A percentile compares a stretch with the other conserved stretches of the same genome.
Evolutionary conservation across 116 monocot genomes (phyloP).

Genomic region (Trichopus zeylanicus): DNA sequence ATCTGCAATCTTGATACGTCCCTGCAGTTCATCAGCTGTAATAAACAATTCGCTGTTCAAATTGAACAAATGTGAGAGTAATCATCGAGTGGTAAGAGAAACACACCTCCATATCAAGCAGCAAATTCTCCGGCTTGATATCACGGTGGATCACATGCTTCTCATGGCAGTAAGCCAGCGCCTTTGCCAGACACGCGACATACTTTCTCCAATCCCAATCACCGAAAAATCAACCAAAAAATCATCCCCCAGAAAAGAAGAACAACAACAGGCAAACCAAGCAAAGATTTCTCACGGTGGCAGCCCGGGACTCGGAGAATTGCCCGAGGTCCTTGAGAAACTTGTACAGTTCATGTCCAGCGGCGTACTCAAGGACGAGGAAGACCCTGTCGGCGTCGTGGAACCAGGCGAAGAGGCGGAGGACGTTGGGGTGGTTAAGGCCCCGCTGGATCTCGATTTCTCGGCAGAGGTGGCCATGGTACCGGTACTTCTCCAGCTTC

Average conservation of each 20-base stretch:
- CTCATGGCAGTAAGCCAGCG: conserved; percentile 76
- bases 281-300: conserved; percentile 40
- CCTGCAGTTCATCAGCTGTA: too few species aligned
- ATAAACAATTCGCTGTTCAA: too few species aligned
- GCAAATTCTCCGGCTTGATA: conserved; percentile 95
- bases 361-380: too few species aligned
- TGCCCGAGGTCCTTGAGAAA: conserved; percentile 41
- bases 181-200: conserved; percentile 67
- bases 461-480: too few species aligned
- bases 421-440: too few species aligned
- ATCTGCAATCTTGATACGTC: conserved; percentile 80
- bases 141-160: conserved; percentile 97
- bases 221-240: background rate
- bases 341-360: conserved; percentile 74
- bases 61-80: background rate
- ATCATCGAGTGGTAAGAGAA: background rate
- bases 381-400: too few species aligned
- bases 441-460: too few species aligned
- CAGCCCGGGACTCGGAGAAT: conserved; percentile 64
- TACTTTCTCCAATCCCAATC: conserved; percentile 34
- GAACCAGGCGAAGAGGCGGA: too few species aligned
- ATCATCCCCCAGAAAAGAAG: background rate
- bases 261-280: background rate
- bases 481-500: too few species aligned
- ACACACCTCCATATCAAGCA: conserved; percentile 76